These are phyloP conservation scores for Coemansia sp. DNA, from an alignment of 192 early-diverging fungal genomes.

Conservation along the genomic window DNA sequence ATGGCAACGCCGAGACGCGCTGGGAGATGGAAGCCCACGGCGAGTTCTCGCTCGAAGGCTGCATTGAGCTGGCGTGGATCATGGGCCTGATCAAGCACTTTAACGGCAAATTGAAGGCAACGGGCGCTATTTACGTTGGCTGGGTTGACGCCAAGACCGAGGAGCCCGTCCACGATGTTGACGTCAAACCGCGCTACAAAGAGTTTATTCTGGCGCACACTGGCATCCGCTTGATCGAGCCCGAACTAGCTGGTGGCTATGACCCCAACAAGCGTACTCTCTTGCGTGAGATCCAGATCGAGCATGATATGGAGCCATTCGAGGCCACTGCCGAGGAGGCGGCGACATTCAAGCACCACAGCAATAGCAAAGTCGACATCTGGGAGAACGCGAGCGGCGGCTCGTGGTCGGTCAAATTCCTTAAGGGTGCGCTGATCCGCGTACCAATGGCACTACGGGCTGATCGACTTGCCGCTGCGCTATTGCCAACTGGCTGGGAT, in stretches of 20 bases:
- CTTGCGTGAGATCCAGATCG: conserved; percentile 85
- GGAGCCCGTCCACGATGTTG: conserved; percentile 79
- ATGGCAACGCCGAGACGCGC: conserved; percentile 84
- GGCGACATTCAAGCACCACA: conserved; percentile 73
- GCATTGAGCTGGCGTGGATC: conserved; percentile 97
- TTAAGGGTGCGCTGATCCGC: conserved; percentile 82
- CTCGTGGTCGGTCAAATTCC: conserved; percentile 72
- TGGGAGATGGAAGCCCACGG: conserved; percentile 95
- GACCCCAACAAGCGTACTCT: conserved; percentile 80
- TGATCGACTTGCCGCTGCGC: conserved; percentile 77
- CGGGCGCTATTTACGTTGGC: conserved; percentile 48
- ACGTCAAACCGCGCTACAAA: conserved; percentile 89
- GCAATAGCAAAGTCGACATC: conserved; percentile 72
- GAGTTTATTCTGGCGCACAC: conserved; percentile 79
- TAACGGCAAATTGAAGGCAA: conserved; percentile 37
- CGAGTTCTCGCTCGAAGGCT: conserved; percentile 52
- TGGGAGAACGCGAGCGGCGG: conserved; percentile 38
- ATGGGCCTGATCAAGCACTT: conserved; percentile 92
- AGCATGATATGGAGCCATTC: conserved; percentile 82
- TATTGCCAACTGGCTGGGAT: conserved; percentile 91
- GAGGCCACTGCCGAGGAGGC: conserved; percentile 86
- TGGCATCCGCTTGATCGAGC: conserved; percentile 63
- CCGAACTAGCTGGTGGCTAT: conserved; percentile 78
- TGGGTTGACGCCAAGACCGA: conserved; percentile 87
- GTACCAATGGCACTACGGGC: conserved; percentile 84